phyloP scores from a whole-genome alignment of 768 basidiomycete genomes.

The Scleroderma bovista region DNA sequence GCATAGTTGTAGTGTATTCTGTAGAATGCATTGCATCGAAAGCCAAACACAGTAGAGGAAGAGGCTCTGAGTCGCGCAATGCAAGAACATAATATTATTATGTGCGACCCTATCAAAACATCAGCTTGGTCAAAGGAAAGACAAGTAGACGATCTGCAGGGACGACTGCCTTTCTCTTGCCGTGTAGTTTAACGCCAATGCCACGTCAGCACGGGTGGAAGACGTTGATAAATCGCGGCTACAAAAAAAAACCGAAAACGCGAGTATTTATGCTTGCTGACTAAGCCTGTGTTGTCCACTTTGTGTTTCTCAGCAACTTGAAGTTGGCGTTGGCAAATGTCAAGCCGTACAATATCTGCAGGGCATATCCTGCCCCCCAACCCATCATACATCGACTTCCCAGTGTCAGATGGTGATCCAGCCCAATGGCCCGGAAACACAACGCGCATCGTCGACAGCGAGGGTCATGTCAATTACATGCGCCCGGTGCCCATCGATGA shows the following conservation, averaged over 20 bases:
- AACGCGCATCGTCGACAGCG: constrained; percentile 44
- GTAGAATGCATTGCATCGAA: too few relatives aligned
- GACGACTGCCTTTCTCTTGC: constrained; percentile 40
- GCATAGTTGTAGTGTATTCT: not conserved
- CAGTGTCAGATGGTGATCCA: constrained; percentile 53
- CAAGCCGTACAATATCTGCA: constrained; percentile 11
- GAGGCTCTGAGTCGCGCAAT: too few relatives aligned
- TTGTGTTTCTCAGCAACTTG: not conserved
- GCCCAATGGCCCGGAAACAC: constrained; percentile 55
- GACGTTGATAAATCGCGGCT: constrained; percentile 49
- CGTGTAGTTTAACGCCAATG: constrained; percentile 66
- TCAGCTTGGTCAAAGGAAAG: constrained; percentile 40
- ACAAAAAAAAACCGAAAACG: too few relatives aligned
- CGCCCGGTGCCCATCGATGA: constrained; percentile 48
- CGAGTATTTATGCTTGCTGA: too few relatives aligned
- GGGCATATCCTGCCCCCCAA: constrained; percentile 41
- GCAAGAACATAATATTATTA: not conserved
- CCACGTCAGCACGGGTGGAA: constrained; percentile 37
- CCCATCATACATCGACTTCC: constrained; percentile 53
- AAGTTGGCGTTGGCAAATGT: constrained; percentile 12
- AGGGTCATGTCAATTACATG: constrained; percentile 72
- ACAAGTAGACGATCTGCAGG: constrained; percentile 59
- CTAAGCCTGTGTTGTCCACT: not conserved
- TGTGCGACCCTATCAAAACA: constrained; percentile 28
- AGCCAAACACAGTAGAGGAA: too few relatives aligned